Base-by-base conservation (phyloP, 192 early-diverging fungal genomes). In the Polychytrium aggregatum region DNA sequence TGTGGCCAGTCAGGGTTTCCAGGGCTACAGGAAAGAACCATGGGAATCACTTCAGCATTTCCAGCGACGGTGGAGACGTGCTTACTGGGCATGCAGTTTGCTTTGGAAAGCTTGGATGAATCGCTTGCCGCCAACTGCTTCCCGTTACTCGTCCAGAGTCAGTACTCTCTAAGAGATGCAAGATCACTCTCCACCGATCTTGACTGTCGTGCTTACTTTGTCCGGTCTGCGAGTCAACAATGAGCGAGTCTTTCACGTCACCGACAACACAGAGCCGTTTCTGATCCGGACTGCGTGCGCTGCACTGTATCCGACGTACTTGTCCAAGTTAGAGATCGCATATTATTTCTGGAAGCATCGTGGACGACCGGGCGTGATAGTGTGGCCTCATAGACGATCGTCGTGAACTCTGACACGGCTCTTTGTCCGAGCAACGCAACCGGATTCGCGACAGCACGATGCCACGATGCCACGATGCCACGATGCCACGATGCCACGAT, bases 181-280 rank as follows among this genome's bases (percentile, higher is more conserved):
- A n/a, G n/a, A n/a, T n/a, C n/a, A n/a, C n/a, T n/a, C n/a, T n/a
- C n/a, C n/a, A n/a, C n/a, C n/a, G n/a, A n/a, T n/a, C n/a, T n/a
- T n/a, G n/a, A n/a, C n/a, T n/a, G n/a, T n/a, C n/a, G n/a, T n/a
- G n/a, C 40, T 40, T 62, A 75, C 76, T 39, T 55, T 71, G 51
- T 37, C 73, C 68, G 1, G 56, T 50, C n/a, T 72, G 55, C 1
- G 74, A 58, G 30, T 64, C 57, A n/a, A 69, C 55, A 10, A 83
- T 48, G 1, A 44, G 25, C 2, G 74, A 48, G 17, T 79, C 66
- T 14, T 58, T 65, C 9, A 59, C 44, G 47, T 82, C 81, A 0
- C 68, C 68, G 14, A 59, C 77, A 31, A 72, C 67, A 51, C 78
- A 81, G 0, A 84, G 46, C 21, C 82, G 27, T 17, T 68, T 50